Evolutionary conservation across 805 yeast species (phyloP).

Genomic region (Kluyveromyces siamensis): DNA sequence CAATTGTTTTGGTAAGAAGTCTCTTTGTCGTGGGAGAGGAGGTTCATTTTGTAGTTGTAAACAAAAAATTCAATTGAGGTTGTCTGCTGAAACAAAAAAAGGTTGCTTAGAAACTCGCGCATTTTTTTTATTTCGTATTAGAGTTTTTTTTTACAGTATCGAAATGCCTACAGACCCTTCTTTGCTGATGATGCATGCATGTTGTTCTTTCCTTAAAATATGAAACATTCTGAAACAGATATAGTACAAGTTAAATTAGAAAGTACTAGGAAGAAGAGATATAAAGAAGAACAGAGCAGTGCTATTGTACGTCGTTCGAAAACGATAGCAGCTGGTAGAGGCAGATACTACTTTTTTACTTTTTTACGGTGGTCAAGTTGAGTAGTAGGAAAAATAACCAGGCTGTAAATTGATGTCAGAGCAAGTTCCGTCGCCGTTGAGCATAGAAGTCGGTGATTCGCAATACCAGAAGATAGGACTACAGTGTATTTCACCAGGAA

Average conservation of each 20-base stretch:
- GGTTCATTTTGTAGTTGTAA: background rate
- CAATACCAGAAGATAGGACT: constrained; percentile 13
- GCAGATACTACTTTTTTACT: too few relatives aligned
- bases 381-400: too few relatives aligned
- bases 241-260: background rate
- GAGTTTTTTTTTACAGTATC: background rate
- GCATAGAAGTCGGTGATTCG: constrained; percentile 1
- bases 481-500: constrained; percentile 23
- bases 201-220: too few relatives aligned
- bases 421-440: constrained; percentile 1
- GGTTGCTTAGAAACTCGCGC: background rate
- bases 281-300: too few relatives aligned
- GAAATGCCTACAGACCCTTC: background rate
- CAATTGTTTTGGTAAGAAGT: too few relatives aligned
- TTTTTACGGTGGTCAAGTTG: too few relatives aligned
- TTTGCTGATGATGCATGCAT: too few relatives aligned
- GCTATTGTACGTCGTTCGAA: too few relatives aligned
- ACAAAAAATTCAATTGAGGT: background rate
- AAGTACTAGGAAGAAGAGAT: too few relatives aligned
- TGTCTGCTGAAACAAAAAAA: background rate
- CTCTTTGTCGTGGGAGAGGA: too few relatives aligned
- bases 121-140: too few relatives aligned
- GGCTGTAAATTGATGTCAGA: background rate
- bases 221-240: background rate
- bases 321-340: too few relatives aligned